Base-by-base conservation (phyloP, 164 flowering plant genomes). In the Vitis labrusca region DNA sequence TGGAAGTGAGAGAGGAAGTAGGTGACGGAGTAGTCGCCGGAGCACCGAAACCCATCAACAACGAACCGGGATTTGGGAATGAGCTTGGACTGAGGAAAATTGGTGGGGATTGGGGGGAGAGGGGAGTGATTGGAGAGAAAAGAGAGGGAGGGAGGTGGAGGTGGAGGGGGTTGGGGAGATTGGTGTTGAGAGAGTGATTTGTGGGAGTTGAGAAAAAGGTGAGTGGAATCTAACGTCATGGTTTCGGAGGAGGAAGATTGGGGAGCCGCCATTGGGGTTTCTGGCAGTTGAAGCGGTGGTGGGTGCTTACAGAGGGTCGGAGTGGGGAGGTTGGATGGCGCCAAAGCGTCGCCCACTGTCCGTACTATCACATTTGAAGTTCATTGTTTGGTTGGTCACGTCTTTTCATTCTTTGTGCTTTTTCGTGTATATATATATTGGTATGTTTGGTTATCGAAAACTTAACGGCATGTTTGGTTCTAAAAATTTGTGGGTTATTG, bases 1-100 rank as follows among this genome's bases (percentile, higher is more conserved):
- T 93, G 98, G 79, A 93, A 93, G 78, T 93, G 98, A 32, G 98
- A 84, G 69, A 93, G 95, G 79, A 91, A 93, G 80, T 86, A 91
- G 2, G 98, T 61, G 64, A 81, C 78, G 61, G 96, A 86, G 85
- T 77, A 78, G 23, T 76, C 78, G 74, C 89, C 83, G 51, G 97
- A 73, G 65, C 56, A 61, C n/a, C 84, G 87, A 80, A 93, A 93
- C 9, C 80, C 87, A 57, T 91, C 98, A 78, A 90, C 71, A 48
- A 87, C 53, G 82, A 90, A 90, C 56, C 85, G 91, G 69, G 96
- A 81, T 10, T 77, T 82, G 56, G 97, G 95, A 69, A 93, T 86
- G 73, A 77, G 88, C 51, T 91, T 91, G 15, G 88, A 79, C 1
- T 65, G 79, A 16, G 97, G 89, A 77, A 85, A 64, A 68, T 80